A percentile compares a stretch with the other conserved stretches of the same genome.
Conservation (phyloP, 345 rosid genomes). For the Sonneratia alba region DNA sequence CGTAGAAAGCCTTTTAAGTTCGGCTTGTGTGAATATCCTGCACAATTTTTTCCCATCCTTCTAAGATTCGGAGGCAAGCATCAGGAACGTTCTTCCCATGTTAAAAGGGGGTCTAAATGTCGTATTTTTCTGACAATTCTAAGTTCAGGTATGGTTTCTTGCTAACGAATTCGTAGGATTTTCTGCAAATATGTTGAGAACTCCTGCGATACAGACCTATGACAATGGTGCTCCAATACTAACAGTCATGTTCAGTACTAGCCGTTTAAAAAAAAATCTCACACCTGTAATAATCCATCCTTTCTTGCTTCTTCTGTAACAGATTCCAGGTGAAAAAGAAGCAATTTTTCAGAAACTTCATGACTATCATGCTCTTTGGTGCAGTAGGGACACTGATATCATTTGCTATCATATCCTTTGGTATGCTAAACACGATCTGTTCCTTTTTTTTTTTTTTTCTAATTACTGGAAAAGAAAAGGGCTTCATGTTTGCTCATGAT, state of each 20-base stretch:
- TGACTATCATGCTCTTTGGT: constrained; percentile 39
- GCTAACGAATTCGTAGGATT: too few relatives aligned
- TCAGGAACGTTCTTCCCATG: too few relatives aligned
- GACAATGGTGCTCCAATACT: not conserved
- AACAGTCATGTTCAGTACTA: not conserved
- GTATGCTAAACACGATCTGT: constrained; percentile 9
- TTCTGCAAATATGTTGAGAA: not conserved
- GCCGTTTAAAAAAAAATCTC: not conserved
- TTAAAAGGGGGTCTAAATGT: too few relatives aligned
- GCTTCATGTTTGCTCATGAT: not conserved
- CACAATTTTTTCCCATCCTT: not conserved
- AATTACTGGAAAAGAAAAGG: not conserved
- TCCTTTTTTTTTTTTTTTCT: not conserved
- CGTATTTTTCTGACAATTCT: too few relatives aligned
- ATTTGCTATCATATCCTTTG: constrained; percentile 29
- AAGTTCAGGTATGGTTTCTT: too few relatives aligned
- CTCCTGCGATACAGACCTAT: not conserved
- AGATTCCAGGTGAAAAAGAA: constrained; percentile 52
- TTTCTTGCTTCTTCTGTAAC: not conserved
- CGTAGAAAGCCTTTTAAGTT: not conserved
- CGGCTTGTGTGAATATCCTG: too few relatives aligned
- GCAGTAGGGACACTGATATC: constrained; percentile 42
- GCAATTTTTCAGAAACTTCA: constrained; percentile 40
- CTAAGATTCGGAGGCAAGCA: not conserved
- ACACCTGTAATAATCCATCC: not conserved